Evolutionary conservation across 2,329 filamentous ascomycete genomes (phyloP), one percentile per base, ranked within the genome.

Genomic region (Massarina eburnea): DNA sequence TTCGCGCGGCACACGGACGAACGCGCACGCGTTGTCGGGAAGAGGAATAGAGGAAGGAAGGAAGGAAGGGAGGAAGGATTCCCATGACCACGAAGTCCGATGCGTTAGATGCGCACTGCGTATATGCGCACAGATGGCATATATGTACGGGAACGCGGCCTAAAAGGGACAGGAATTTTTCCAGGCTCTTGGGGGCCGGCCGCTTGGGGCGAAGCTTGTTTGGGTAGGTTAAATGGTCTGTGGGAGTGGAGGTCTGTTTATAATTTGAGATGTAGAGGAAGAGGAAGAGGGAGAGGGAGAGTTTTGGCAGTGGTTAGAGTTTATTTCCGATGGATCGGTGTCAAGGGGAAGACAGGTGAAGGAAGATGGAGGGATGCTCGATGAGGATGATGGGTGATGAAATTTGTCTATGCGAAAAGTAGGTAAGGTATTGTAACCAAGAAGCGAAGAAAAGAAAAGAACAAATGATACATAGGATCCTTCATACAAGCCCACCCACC

Each of bases 361-460:
- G 18, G 21, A 10, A 36, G 32, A 36, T 36, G 17, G 17, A 20
- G 17, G n/a, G 27, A 30, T 4, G 27, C 12, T 8, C 27, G 12
- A 4, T 30, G 4, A 30, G 12, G 12, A 30, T 8, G 27, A 14
- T 30, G 27, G 4, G 4, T 8, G 12, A 39, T 14, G 36, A 24
- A 15, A 41, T 32, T 32, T 18, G 6, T 41, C 18, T 41, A 17
- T 20, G 18, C 18, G 5, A 39, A 39, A 27, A 42, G 18, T 19
- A 42, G n/a, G n/a, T n/a, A n/a, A n/a, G n/a, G n/a, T 18, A 14
- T 19, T 15, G 12, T 29, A 18, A 26, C 34, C 30, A 36, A 48
- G 41, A 48, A 48, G 35, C 36, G 41, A 43, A 48, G 29, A 22
- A 6, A 27, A 46, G 30, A 36, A 32, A 37, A 18, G 39, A 33